Base-by-base conservation (phyloP, 306 rosid genomes). In the Vigna reflexopilosa region DNA sequence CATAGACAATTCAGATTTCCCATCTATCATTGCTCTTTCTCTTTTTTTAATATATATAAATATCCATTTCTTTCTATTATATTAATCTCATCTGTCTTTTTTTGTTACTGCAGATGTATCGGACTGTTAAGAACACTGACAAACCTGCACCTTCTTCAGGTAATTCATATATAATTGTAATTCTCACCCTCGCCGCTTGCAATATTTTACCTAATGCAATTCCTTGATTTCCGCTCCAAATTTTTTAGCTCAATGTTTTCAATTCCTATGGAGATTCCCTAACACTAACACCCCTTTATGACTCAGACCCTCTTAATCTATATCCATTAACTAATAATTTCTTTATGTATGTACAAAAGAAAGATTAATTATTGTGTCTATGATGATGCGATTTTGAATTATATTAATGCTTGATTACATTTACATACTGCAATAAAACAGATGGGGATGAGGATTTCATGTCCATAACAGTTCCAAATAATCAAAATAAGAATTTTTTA, bases 101-200 rank as follows among this genome's bases (percentile, higher is more conserved):
- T 66, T 81, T 78, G 73, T 8, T 51, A 79, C 73, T 72, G 78
- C 92, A 92, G 98, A 94, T 94, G 98, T 94, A 90, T 85, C 71
- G 98, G 65, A 94, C 98, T 81, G 97, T 94, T 51, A 94, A 90
- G 88, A 94, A 89, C 83, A 90, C 98, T 77, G 98, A 92, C 92
- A 92, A 88, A 76, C 97, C 92, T 73, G 88, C 89, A 75, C 89
- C 89, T 80, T 90, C 96, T 79, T 89, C 96, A 80, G 98, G 98
- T 94, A 87, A 77, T 62, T 61, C 24, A 61, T 61, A 77, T 63
- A 34, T 34, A 15, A n/a, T 30, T 50, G 42, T 14, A 67, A 69
- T 58, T 26, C 34, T 3, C 42, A 69, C 19, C 70, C 14, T 62
- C 9, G 34, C 47, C 5, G 62, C 72, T 65, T 20, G 73, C 16